A percentile compares a stretch with the other conserved stretches of the same genome.
phyloP scores from a whole-genome alignment of 305 asterid species.

The Plantago lanceolata region DNA sequence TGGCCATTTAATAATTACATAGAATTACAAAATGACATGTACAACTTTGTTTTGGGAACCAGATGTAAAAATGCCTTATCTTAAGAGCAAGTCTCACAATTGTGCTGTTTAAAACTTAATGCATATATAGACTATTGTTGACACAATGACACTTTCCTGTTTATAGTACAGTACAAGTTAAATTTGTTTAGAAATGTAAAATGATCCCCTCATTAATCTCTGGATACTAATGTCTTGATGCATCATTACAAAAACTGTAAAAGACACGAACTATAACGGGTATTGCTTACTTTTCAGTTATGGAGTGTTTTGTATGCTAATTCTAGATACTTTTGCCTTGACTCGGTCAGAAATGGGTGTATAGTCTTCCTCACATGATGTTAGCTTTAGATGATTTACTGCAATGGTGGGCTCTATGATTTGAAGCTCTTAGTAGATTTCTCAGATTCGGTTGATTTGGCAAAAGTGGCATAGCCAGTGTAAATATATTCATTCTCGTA shows the following conservation, averaged over 20 bases:
- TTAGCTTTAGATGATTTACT: neutral
- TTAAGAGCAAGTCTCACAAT: no score
- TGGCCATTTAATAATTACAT: no score
- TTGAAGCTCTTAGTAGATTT: neutral
- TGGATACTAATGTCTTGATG: neutral
- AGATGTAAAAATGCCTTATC: no score
- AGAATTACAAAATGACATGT: no score
- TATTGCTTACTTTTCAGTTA: neutral
- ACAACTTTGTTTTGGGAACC: no score
- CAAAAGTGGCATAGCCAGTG: neutral
- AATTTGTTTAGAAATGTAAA: neutral
- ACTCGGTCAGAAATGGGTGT: neutral
- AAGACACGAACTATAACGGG: neutral
- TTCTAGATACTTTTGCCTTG: neutral
- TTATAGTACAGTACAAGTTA: neutral
- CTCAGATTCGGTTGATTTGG: neutral
- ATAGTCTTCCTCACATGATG: neutral
- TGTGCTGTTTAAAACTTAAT: no score
- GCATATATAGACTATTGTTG: no score
- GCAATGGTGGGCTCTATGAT: neutral
- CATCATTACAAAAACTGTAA: neutral
- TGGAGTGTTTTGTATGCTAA: no score
- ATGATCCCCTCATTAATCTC: neutral
- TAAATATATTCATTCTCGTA: neutral
- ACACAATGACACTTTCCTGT: no score